Percentiles rank a stretch among this genome's conserved stretches.
phyloP scores from a whole-genome alignment of 2,329 filamentous ascomycete species.

The Orbilia ellipsospora region DNA sequence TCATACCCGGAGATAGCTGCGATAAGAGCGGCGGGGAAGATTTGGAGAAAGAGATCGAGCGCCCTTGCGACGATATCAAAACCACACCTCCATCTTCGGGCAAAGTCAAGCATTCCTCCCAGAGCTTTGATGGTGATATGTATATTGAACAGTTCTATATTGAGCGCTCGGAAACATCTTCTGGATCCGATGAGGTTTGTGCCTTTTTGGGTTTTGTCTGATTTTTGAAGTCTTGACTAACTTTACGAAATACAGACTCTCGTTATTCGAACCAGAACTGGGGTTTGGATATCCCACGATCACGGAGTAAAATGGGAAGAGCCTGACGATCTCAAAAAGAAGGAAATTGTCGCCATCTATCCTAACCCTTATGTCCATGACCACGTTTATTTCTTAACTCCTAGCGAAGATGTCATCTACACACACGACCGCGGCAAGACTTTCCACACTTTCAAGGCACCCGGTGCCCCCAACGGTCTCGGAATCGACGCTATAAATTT shows the following conservation, averaged over 20 bases:
- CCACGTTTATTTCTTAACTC: conserved; percentile 85
- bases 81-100: conserved; percentile 71
- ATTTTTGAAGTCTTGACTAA: not conserved
- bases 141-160: conserved; percentile 76
- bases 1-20: conserved; percentile 86
- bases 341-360: conserved; percentile 76
- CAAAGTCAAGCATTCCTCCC: conserved; percentile 66
- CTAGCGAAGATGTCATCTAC: conserved; percentile 76
- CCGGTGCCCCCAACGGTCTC: conserved; percentile 68
- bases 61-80: conserved; percentile 75
- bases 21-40: conserved; percentile 75
- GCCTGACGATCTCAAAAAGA: conserved; percentile 72
- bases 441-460: conserved; percentile 79
- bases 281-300: conserved; percentile 79
- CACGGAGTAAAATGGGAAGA: conserved; percentile 87
- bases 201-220: not conserved
- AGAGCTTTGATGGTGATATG: conserved; percentile 39
- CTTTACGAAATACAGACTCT: conserved; percentile 62
- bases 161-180: conserved; percentile 75
- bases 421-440: conserved; percentile 80
- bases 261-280: conserved; percentile 70
- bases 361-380: conserved; percentile 86
- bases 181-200: conserved; percentile 74
- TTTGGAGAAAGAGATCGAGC: conserved; percentile 79
- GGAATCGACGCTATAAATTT: conserved; percentile 66